These are phyloP conservation scores for Spergularia marina DNA, from an alignment of 148 eudicot genomes.

Conservation along the genomic window DNA sequence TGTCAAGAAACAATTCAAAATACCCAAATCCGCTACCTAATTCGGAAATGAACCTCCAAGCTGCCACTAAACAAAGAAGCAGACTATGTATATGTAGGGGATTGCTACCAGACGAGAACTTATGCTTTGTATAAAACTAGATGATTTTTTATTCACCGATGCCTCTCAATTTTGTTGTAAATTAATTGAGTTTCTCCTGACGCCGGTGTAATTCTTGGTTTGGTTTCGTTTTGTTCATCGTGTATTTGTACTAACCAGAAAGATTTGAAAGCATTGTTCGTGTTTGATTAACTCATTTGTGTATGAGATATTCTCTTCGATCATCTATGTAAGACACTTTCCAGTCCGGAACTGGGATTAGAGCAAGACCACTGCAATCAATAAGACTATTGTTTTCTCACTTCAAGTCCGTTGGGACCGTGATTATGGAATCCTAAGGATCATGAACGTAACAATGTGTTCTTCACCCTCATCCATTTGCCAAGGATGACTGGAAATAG, in stretches of 20 bases:
- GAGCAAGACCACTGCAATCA: too few relatives aligned
- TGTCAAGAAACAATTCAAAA: slow-evolving; percentile 94
- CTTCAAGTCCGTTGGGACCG: too few relatives aligned
- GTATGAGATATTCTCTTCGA: too few relatives aligned
- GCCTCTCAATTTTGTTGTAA: not conserved
- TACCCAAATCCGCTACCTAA: slow-evolving; percentile 74
- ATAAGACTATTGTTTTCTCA: too few relatives aligned
- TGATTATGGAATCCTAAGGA: too few relatives aligned
- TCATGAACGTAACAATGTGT: too few relatives aligned
- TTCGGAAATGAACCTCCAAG: not conserved
- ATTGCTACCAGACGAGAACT: not conserved
- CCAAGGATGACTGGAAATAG: too few relatives aligned
- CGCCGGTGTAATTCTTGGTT: not conserved
- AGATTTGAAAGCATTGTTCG: not conserved
- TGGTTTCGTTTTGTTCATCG: not conserved
- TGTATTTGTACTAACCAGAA: not conserved
- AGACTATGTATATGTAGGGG: slow-evolving; percentile 6
- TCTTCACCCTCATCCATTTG: too few relatives aligned
- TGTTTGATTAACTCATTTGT: not conserved
- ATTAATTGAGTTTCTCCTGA: not conserved
- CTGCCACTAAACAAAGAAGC: not conserved
- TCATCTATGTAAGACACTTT: too few relatives aligned
- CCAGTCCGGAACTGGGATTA: too few relatives aligned
- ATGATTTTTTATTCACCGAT: not conserved
- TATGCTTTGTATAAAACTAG: slow-evolving; percentile 6